Evolutionary conservation across 202 grass and related monocot genomes (phyloP).

Genomic region (Setaria viridis): DNA sequence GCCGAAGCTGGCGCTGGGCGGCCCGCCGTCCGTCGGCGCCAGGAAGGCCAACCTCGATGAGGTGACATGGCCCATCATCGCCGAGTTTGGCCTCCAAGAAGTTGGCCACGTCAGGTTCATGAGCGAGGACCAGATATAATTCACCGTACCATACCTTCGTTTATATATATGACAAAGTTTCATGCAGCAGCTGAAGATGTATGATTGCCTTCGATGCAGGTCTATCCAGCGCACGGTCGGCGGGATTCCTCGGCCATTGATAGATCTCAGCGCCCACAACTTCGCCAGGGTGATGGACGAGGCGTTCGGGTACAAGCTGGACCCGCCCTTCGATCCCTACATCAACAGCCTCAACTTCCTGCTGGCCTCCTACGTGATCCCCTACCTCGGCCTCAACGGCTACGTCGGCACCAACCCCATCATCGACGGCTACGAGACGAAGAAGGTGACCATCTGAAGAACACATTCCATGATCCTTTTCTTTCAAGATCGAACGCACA

Average conservation of each 20-base stretch:
- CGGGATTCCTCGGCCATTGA: constrained; percentile 61
- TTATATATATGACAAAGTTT: neutral
- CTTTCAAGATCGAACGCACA: too few species aligned
- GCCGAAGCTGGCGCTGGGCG: constrained; percentile 56
- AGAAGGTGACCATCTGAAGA: constrained; percentile 37
- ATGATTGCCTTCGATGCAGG: constrained; percentile 29
- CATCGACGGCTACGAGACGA: constrained; percentile 65
- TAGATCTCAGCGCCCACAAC: constrained; percentile 66
- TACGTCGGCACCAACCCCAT: constrained; percentile 67
- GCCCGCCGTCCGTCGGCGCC: constrained; percentile 69
- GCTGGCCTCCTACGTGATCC: constrained; percentile 67
- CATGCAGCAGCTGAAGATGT: neutral
- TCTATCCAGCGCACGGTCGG: constrained; percentile 64
- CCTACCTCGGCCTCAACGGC: constrained; percentile 79
- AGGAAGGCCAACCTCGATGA: constrained; percentile 68
- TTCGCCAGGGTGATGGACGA: constrained; percentile 70
- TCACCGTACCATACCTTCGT: too few species aligned
- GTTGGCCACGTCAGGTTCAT: constrained; percentile 70
- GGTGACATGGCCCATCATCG: constrained; percentile 44
- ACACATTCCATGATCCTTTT: neutral
- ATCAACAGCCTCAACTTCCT: constrained; percentile 62
- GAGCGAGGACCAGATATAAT: too few species aligned
- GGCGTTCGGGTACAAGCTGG: constrained; percentile 60
- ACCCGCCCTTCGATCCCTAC: constrained; percentile 88
- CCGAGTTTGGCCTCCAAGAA: constrained; percentile 73